Evolutionary conservation across 83 land plant genomes (phyloP).

Genomic region (Picea mariana): DNA sequence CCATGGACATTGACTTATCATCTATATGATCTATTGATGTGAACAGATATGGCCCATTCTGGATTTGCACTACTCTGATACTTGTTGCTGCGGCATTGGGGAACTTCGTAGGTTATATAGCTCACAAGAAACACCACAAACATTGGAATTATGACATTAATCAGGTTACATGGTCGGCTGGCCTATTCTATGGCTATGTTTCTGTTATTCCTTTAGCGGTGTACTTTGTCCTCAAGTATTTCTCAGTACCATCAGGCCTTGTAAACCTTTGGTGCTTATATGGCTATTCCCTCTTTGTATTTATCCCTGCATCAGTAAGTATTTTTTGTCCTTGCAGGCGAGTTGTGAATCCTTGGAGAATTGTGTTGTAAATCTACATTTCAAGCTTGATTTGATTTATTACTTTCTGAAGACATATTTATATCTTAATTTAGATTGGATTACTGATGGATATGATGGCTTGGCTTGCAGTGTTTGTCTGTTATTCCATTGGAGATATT

Average conservation of each 20-base stretch:
- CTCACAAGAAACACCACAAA: slow-evolving; percentile 74
- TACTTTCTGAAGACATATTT: not conserved
- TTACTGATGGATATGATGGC: not conserved
- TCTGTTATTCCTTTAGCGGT: slow-evolving; percentile 77
- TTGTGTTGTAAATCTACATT: not conserved
- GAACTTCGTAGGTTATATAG: slow-evolving; percentile 92
- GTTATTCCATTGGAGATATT: slow-evolving; percentile 89
- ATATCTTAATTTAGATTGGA: not conserved
- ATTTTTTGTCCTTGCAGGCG: not conserved
- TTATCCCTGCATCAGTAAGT: slow-evolving; percentile 96
- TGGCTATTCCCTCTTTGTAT: slow-evolving; percentile 95
- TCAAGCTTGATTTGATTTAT: not conserved
- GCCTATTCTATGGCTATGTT: slow-evolving; percentile 96
- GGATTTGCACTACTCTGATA: slow-evolving; percentile 98
- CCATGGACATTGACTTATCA: not conserved
- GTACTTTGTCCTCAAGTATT: slow-evolving; percentile 87
- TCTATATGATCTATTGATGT: slow-evolving; percentile 15
- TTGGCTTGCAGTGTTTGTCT: slow-evolving; percentile 79
- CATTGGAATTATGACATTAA: slow-evolving; percentile 97
- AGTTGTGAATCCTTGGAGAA: not conserved
- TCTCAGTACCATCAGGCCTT: slow-evolving; percentile 90
- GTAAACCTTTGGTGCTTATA: slow-evolving; percentile 92
- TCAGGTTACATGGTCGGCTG: slow-evolving; percentile 95
- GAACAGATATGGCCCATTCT: slow-evolving; percentile 95
- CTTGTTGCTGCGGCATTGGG: slow-evolving; percentile 99